Percentiles rank a stretch among this genome's conserved stretches.
phyloP scores from a whole-genome alignment of 257 asterid species.

The Nyctanthes arbortristis region DNA sequence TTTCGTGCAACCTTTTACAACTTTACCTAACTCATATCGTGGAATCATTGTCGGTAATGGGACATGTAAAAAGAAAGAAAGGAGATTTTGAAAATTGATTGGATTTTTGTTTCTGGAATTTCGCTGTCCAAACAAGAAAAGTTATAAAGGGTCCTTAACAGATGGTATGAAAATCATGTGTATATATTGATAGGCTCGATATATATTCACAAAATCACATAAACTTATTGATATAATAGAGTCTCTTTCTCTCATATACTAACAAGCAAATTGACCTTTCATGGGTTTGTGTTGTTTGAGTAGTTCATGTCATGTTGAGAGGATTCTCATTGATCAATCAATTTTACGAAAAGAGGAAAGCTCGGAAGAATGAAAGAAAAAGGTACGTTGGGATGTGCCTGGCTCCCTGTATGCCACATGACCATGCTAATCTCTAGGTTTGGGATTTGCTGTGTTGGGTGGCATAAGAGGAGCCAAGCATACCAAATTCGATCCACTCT shows the following conservation, averaged over 20 bases:
- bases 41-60: background rate
- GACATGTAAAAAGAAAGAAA: background rate
- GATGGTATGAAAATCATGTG: background rate
- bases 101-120: background rate
- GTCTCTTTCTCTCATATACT: background rate
- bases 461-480: conserved; percentile 11
- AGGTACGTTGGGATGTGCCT: background rate
- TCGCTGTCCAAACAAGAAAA: background rate
- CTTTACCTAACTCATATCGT: background rate
- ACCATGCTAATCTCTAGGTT: background rate
- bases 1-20: background rate
- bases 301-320: background rate
- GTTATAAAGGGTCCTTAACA: background rate
- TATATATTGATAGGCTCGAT: background rate
- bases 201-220: background rate
- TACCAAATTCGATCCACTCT: background rate
- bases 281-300: background rate
- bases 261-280: no score
- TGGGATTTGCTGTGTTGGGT: background rate
- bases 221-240: no score
- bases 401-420: conserved; percentile 15
- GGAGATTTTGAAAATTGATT: background rate
- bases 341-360: background rate
- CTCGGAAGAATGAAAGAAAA: background rate
- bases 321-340: background rate